Percentiles rank a stretch among this genome's conserved stretches.
These are phyloP conservation scores for Elongisporangium undulatum DNA, from an alignment of 352 stramenopile species.

Conservation along the genomic window DNA sequence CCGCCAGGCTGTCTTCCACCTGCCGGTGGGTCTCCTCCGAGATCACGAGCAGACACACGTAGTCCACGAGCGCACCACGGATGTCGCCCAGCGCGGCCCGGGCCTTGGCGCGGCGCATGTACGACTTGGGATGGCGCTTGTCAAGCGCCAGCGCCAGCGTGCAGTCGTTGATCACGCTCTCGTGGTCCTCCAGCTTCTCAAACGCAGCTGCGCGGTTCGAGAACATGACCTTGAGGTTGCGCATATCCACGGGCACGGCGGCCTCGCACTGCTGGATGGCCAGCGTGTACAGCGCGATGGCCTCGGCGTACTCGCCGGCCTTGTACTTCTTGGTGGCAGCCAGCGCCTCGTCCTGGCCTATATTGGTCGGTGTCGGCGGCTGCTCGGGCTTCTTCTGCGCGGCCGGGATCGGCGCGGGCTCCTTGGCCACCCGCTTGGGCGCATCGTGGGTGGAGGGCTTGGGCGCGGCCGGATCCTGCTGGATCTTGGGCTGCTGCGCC, in stretches of 20 bases:
- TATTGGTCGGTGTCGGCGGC: constrained; percentile 13
- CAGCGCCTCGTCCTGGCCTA: constrained; percentile 61
- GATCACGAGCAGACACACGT: constrained; percentile 73
- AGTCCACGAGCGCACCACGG: constrained; percentile 69
- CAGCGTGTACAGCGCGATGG: constrained; percentile 62
- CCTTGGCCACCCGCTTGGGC: constrained; percentile 23
- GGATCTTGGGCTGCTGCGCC: constrained; percentile 8
- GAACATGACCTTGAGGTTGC: constrained; percentile 86
- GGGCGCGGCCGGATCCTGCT: constrained; percentile 9
- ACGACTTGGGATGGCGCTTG: constrained; percentile 74
- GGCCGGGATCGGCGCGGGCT: constrained; percentile 12
- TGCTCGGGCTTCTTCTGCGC: constrained; percentile 23
- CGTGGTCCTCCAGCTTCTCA: constrained; percentile 61
- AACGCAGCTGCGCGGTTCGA: constrained; percentile 76
- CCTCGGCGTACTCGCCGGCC: constrained; percentile 53
- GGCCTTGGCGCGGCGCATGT: constrained; percentile 70
- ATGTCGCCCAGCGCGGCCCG: constrained; percentile 41
- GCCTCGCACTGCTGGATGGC: constrained; percentile 61
- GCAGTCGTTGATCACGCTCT: constrained; percentile 61
- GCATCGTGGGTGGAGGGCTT: constrained; percentile 16
- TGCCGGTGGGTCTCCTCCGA: constrained; percentile 75
- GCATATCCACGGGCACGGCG: constrained; percentile 48
- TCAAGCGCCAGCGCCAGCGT: constrained; percentile 51
- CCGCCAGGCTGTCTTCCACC: constrained; percentile 59
- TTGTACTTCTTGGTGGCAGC: constrained; percentile 80